Base-by-base conservation (phyloP, 495 filamentous ascomycete species). In the Aspergillus heteromorphus region DNA sequence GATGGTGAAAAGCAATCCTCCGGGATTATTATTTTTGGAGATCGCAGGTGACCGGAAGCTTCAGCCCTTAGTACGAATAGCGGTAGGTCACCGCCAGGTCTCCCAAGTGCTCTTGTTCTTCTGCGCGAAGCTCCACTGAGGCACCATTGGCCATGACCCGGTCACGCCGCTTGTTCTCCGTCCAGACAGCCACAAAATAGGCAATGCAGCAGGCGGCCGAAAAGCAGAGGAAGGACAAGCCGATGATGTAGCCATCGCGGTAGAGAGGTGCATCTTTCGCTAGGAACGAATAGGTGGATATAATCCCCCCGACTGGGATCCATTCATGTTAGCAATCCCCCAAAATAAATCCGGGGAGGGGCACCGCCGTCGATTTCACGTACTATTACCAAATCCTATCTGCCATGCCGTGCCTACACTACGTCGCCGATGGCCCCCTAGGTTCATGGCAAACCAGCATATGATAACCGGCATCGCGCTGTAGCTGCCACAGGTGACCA, bases 371-470 rank as follows among this genome's bases (percentile, higher is more conserved):
- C 4, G 25, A 13, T 6, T 7, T 47, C 11, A 63, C 62, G 58
- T 54, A 56, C 91, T 87, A 60, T 97, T 96, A n/a, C 92, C 92
- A 58, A 95, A 95, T 0, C 87, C 91, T 40, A 97, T 74, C 65
- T 96, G 91, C 87, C 87, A 96, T 6, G 88, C 93, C 4, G 84
- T 83, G 7, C 91, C 93, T 3, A 98, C 84, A 38, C 86, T 77
- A 14, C 91, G 80, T 1, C 91, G 80, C 51, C 91, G 88, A 66
- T 98, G 92, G 2, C 92, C 91, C 1, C 87, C 87, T 14, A 95
- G 72, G 58, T 96, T 96, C 83, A 95, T 95, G 56, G 86, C 87
- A 70, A 91, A 96, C 91, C 92, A 98, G 66, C 91, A 97, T 0
- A 95, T 82, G 34, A 89, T 79, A 10, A 96, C 81, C 0, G 90